Evolutionary conservation across 768 basidiomycete species (phyloP), one percentile per base, ranked within the genome.

Genomic region (Tricholoma sp.): DNA sequence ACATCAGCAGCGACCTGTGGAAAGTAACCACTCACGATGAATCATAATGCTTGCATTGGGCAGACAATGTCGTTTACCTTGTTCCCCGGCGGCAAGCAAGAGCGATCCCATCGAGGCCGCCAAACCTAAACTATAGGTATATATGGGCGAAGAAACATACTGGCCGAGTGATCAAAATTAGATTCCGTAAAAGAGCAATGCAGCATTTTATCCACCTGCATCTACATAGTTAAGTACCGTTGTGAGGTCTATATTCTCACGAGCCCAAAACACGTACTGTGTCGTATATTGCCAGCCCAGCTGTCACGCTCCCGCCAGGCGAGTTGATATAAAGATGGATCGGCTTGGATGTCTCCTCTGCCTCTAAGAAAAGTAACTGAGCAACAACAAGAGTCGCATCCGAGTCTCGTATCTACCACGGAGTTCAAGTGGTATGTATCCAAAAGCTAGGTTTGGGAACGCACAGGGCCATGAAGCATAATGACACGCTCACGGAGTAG

Each of bases 1-100:
- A 48, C 41, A 55, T 31, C 29, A 10, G 39, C 20, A 33, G 32
- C 2, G 15, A 45, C 39, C 34, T 41, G 41, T 37, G 13, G 5
- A 42, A 37, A 32, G n/a, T 31, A 20, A 59, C 45, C 31, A 72
- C 79, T 59, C 68, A 96, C 95, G 96, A 70, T 98, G 96, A 54
- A 98, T 98, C 96, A 98, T 98, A 66, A 98, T 93, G 67, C 89
- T 92, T 17, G 94, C 88, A 68, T 98, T 91, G 11, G 94, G 93
- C 56, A 98, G 80, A 63, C 89, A 89, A 68, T 94, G 94, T 31
- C 96, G 80, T 69, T 95, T 93, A 34, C 95, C 95, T 61, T 80
- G 85, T 74, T 89, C 93, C 34, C 94, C 94, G 49, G 93, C 94
- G 9, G 93, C 89, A 4, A 98, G 81, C 15, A 98, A 81, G 50